Percentiles rank a stretch among this genome's conserved stretches.
Evolutionary conservation across 352 stramenopile species (phyloP).

Genomic region (Globisporangium mamillatum): DNA sequence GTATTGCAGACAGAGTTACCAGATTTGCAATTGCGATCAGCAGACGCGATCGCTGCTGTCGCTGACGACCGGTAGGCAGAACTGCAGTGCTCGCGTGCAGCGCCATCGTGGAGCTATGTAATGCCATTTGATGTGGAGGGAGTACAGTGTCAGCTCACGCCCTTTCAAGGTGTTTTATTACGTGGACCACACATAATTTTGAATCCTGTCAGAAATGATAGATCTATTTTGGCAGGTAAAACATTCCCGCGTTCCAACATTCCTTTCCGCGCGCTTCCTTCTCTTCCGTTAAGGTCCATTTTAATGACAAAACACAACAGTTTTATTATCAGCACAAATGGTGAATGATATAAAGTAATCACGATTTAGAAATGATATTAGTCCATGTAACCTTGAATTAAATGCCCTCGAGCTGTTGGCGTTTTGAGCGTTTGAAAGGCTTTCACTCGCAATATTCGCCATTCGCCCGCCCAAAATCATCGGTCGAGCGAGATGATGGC

Average conservation of each 20-base stretch:
- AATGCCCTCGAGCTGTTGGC: neutral
- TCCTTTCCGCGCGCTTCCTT: slow-evolving; percentile 9
- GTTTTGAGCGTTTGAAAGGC: slow-evolving; percentile 15
- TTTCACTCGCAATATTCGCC: slow-evolving; percentile 2
- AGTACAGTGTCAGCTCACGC: neutral
- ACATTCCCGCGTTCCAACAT: slow-evolving; percentile 9
- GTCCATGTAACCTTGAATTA: neutral
- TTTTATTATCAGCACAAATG: neutral
- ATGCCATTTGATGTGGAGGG: neutral
- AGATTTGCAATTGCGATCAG: neutral
- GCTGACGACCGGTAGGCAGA: neutral
- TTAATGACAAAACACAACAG: neutral
- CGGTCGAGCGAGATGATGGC: slow-evolving; percentile 9
- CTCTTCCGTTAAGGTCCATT: slow-evolving; percentile 4
- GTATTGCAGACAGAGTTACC: neutral
- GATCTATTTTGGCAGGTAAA: neutral
- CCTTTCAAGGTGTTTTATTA: neutral
- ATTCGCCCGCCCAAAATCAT: slow-evolving; percentile 10
- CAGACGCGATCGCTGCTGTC: too few species aligned
- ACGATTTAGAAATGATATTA: neutral
- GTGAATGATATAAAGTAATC: neutral
- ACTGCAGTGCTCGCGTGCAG: neutral
- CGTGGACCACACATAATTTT: slow-evolving; percentile 1
- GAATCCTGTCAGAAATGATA: neutral
- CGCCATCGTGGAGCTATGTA: neutral